Evolutionary conservation across 1,284 basidiomycete species (phyloP).

Genomic region (Earliella scabrosa): DNA sequence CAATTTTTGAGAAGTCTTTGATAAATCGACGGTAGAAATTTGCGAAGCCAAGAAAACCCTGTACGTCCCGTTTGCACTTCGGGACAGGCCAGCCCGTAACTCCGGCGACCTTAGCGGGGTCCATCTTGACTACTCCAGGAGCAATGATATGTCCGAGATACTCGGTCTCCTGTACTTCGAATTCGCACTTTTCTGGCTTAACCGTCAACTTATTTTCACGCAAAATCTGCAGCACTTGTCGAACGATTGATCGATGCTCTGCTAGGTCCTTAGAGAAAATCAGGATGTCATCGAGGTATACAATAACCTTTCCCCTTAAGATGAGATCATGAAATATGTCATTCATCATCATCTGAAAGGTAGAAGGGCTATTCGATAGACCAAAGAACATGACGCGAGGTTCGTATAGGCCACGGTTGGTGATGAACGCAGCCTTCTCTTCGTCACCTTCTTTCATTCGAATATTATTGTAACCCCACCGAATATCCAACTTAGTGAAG

Average conservation of each 20-base stretch:
- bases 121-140: conserved; percentile 3
- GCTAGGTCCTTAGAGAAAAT: conserved; percentile 4
- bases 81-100: conserved; percentile 5
- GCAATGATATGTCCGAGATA: conserved; percentile 10
- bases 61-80: conserved; percentile 5
- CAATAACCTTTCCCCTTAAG: neutral
- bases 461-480: conserved; percentile 14
- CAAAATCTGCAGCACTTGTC: conserved; percentile 36
- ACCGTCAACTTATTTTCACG: conserved; percentile 32
- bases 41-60: conserved; percentile 15
- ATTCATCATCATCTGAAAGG: conserved; percentile 26
- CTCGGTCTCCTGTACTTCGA: conserved; percentile 32
- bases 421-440: conserved; percentile 22
- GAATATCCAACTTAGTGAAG: conserved; percentile 9
- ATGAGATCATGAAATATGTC: conserved; percentile 6
- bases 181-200: conserved; percentile 43
- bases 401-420: conserved; percentile 29
- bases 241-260: conserved; percentile 22
- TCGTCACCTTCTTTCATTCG: conserved; percentile 15
- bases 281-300: conserved; percentile 12
- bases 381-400: conserved; percentile 37
- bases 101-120: conserved; percentile 5
- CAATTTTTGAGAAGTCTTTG: conserved; percentile 32
- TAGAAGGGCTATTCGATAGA: conserved; percentile 35
- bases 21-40: conserved; percentile 35